phyloP scores from a whole-genome alignment of 768 basidiomycete genomes.

The Lyophyllum shimeji region DNA sequence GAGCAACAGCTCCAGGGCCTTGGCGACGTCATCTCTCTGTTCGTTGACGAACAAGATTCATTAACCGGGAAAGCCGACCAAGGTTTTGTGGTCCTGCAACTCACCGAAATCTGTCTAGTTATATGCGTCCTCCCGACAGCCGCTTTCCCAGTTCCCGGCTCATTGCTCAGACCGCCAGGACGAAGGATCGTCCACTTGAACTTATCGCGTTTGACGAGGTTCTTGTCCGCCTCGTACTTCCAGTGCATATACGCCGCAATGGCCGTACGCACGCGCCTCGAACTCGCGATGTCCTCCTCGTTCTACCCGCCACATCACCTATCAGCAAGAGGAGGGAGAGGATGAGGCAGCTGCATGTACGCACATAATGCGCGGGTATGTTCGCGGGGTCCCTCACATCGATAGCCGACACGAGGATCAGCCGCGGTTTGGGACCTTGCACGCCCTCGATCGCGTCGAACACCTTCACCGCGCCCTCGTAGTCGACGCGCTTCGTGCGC shows the following conservation, averaged over 20 bases:
- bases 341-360: no score
- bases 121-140: conserved; percentile 55
- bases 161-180: conserved; percentile 56
- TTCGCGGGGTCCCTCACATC: conserved; percentile 53
- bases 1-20: conserved; percentile 36
- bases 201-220: conserved; percentile 43
- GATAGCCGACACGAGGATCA: conserved; percentile 60
- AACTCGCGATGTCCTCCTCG: conserved; percentile 43
- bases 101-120: conserved; percentile 45
- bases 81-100: conserved; percentile 12
- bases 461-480: conserved; percentile 66
- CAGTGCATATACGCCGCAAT: conserved; percentile 47
- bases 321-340: no score
- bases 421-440: conserved; percentile 44
- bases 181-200: conserved; percentile 71
- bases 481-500: conserved; percentile 55
- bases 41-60: neutral
- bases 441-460: conserved; percentile 66
- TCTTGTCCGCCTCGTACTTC: conserved; percentile 53
- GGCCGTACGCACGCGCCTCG: conserved; percentile 40
- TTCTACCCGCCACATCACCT: conserved; percentile 26
- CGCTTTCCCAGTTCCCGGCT: conserved; percentile 49
- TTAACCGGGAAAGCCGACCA: neutral
- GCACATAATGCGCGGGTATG: conserved; percentile 52
- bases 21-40: conserved; percentile 47